Conservation (phyloP, 2,329 filamentous ascomycete species). For the Aspergillus brasiliensis region DNA sequence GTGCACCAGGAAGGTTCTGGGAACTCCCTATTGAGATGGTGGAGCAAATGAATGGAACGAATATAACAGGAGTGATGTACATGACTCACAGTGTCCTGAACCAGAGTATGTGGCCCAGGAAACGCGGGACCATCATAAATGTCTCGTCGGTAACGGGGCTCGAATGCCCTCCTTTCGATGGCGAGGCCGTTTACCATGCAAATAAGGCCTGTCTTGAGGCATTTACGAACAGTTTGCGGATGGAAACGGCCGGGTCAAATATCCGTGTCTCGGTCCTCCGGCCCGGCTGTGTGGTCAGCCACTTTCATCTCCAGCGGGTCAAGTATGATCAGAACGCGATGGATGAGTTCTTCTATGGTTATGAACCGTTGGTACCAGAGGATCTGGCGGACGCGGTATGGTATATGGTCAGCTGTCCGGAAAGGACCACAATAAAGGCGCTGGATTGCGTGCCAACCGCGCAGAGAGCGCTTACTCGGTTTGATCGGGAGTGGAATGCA, state of each 20-base stretch:
- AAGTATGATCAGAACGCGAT: slow-evolving; percentile 47
- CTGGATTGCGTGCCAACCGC: no score
- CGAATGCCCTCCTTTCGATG: slow-evolving; percentile 52
- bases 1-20: slow-evolving; percentile 47
- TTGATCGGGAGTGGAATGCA: no score
- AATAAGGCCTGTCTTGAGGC: slow-evolving; percentile 52
- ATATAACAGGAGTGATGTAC: slow-evolving; percentile 53
- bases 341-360: slow-evolving; percentile 50
- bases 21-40: slow-evolving; percentile 47
- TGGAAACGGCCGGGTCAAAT: slow-evolving; percentile 50
- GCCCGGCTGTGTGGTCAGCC: slow-evolving; percentile 52
- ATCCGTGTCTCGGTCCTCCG: slow-evolving; percentile 52
- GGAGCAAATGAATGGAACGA: slow-evolving; percentile 51
- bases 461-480: no score
- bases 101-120: slow-evolving; percentile 42
- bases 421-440: no score
- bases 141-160: slow-evolving; percentile 52
- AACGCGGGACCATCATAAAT: slow-evolving; percentile 52
- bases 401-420: no score
- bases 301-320: slow-evolving; percentile 53
- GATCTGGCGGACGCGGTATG: no score
- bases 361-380: slow-evolving; percentile 6
- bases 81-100: slow-evolving; percentile 51
- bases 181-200: slow-evolving; percentile 54
- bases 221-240: slow-evolving; percentile 53